Evolutionary conservation across 176 grass and related monocot species (phyloP), one percentile per base, ranked within the genome.

Genomic region (Zizania latifolia): DNA sequence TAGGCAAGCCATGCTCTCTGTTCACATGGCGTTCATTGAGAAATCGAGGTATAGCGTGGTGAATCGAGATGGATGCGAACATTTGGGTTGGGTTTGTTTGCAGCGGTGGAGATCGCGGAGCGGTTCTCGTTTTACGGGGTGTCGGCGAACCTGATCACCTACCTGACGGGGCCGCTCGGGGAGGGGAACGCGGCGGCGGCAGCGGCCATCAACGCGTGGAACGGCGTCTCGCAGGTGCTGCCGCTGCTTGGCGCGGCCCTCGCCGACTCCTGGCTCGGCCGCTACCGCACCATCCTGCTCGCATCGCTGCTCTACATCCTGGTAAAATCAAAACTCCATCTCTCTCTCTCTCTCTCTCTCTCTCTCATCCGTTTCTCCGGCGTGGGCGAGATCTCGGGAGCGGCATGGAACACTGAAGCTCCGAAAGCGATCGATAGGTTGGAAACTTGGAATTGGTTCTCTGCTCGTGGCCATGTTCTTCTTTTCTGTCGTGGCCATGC

Each of bases 41-140:
- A n/a, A n/a, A n/a, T n/a, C n/a, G n/a, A n/a, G n/a, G n/a, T n/a
- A n/a, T n/a, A n/a, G n/a, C n/a, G n/a, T n/a, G n/a, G n/a, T n/a
- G n/a, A n/a, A n/a, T n/a, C n/a, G n/a, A n/a, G n/a, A n/a, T n/a
- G n/a, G n/a, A n/a, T n/a, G n/a, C n/a, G n/a, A n/a, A n/a, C n/a
- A n/a, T n/a, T 45, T 46, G 44, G 17, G 7, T 19, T 50, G 17
- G 45, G n/a, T 51, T 36, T n/a, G 48, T 36, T 6, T 73, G 59
- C 80, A 90, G 87, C 74, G 74, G 83, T 86, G 79, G 83, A 86
- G 83, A 86, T 90, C 41, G 73, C 61, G 8, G 83, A 90, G 83
- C 28, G 68, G 0, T 90, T 82, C 74, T 21, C 87, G 16, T 90
- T 69, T 83, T 82, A 74, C 74, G 87, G 87, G 0, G 66, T 90